phyloP scores from a whole-genome alignment of 148 eudicot genomes.

The Rhododendron ferrugineum region DNA sequence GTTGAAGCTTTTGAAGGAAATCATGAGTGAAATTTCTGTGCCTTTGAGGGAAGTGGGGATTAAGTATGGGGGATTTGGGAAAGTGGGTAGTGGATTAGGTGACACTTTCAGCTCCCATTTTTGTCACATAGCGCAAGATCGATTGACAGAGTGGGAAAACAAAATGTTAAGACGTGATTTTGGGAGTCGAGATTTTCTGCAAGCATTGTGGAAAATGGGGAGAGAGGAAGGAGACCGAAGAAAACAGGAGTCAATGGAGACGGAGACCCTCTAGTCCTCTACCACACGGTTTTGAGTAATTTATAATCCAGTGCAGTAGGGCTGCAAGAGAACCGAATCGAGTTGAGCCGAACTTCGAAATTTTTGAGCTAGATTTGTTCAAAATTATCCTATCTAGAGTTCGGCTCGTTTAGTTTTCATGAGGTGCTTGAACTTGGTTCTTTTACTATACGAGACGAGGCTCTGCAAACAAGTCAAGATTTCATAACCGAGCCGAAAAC shows the following conservation, averaged over 20 bases:
- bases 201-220: background rate
- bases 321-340: background rate
- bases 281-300: background rate
- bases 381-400: background rate
- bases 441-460: too few relatives aligned
- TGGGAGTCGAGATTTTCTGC: background rate
- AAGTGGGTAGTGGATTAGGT: constrained; percentile 11
- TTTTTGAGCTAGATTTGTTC: background rate
- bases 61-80: background rate
- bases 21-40: background rate
- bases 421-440: too few relatives aligned
- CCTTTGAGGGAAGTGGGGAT: background rate
- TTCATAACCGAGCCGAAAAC: too few relatives aligned
- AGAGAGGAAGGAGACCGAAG: background rate
- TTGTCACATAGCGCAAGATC: background rate
- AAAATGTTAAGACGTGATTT: background rate
- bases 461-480: too few relatives aligned
- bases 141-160: background rate
- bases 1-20: background rate
- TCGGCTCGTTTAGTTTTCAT: background rate
- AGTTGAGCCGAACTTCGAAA: background rate
- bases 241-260: background rate
- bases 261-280: background rate
- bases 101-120: background rate
- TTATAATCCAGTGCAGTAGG: background rate